Percentiles rank a stretch among this genome's conserved stretches.
These are phyloP conservation scores for Pyronema domesticum DNA, from an alignment of 495 filamentous ascomycete genomes.

Conservation along the genomic window DNA sequence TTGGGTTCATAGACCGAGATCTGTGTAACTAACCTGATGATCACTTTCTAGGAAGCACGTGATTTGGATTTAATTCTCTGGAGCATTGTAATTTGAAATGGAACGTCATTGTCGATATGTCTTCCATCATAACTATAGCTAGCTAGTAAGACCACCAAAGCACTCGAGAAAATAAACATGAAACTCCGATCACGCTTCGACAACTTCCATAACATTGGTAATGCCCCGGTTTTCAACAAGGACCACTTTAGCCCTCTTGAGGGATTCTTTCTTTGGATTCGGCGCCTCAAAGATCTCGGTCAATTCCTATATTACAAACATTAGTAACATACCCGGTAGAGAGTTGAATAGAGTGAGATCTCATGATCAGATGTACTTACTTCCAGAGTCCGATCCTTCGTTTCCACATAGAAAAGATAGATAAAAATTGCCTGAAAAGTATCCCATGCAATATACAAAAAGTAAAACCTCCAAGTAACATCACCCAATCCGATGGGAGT, in stretches of 20 bases:
- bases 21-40: neutral
- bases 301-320: conserved; percentile 8
- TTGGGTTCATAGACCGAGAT: too few species aligned
- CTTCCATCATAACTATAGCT: neutral
- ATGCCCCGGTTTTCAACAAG: neutral
- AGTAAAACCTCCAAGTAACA: conserved; percentile 40
- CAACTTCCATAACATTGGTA: neutral
- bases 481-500: conserved; percentile 20
- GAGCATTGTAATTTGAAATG: neutral
- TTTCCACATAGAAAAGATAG: conserved; percentile 40
- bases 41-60: neutral
- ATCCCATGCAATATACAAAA: conserved; percentile 42
- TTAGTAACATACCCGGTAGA: neutral
- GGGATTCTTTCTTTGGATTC: conserved; percentile 15
- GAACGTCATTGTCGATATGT: neutral
- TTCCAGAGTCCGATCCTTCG: conserved; percentile 36
- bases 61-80: neutral
- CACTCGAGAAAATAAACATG: too few species aligned
- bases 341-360: neutral
- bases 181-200: neutral
- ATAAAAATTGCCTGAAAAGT: conserved; percentile 33
- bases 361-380: conserved; percentile 19
- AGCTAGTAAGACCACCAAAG: too few species aligned
- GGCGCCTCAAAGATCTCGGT: conserved; percentile 21
- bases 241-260: conserved; percentile 13